Conservation (phyloP, 805 yeast genomes). For the Yarrowia divulgata region DNA sequence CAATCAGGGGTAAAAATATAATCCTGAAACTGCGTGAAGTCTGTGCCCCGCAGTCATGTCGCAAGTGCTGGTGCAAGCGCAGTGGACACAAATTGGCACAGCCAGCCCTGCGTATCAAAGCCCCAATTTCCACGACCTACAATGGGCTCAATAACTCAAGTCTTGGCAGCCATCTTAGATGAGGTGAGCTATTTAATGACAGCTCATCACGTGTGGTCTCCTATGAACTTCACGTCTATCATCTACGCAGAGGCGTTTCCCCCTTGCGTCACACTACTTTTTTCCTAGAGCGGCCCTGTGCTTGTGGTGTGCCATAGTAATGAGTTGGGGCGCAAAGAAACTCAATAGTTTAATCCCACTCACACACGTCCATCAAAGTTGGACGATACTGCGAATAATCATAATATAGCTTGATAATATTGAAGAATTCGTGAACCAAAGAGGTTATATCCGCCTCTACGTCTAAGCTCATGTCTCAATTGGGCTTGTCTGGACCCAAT, state of each 20-base stretch:
- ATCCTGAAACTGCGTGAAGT: background rate
- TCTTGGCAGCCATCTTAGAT: background rate
- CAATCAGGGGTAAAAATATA: conserved; percentile 25
- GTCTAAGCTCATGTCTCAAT: background rate
- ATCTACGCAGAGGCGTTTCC: conserved; percentile 10
- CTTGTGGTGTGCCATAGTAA: background rate
- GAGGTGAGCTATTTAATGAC: background rate
- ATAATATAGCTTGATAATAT: conserved; percentile 2
- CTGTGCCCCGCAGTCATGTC: background rate
- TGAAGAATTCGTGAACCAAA: background rate
- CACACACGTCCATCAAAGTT: background rate
- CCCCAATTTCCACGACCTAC: too few species aligned
- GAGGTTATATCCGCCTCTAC: background rate
- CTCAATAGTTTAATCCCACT: background rate
- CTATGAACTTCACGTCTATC: background rate
- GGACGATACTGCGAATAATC: background rate
- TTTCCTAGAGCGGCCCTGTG: conserved; percentile 21
- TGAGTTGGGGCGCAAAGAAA: conserved; percentile 24
- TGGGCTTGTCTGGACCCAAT: background rate
- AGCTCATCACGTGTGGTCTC: background rate
- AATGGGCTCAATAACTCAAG: background rate
- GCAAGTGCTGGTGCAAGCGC: too few species aligned
- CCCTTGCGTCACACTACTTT: conserved; percentile 34
- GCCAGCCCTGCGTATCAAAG: too few species aligned
- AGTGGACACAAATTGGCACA: background rate